Base-by-base conservation (phyloP, 495 filamentous ascomycete genomes). In the Aspergillus olivimuriae region DNA sequence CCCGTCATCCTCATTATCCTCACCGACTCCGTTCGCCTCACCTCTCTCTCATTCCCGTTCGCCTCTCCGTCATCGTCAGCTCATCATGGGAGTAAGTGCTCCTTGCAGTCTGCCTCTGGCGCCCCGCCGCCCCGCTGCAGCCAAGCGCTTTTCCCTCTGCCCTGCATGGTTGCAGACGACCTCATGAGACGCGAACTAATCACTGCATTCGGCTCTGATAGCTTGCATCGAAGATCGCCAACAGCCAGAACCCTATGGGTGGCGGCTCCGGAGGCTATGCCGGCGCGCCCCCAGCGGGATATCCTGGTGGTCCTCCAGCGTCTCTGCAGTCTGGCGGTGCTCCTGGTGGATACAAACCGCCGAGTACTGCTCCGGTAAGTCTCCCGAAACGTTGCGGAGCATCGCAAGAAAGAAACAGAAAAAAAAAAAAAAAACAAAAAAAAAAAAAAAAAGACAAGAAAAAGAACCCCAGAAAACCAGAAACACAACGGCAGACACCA, bases 211-310 rank as follows among this genome's bases (percentile, higher is more conserved):
- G 41, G 37, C 34, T 46, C 22, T 41, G 12, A n/a, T 46, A 73
- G 69, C 69, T 73, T 48, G 69, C 69, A 21, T 65, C 66, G 28
- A 73, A 73, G 52, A 60, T 73, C 47, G 64, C 67, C 33, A 60
- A 59, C 31, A 54, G 55, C 39, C 65, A 69, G 46, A 59, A 56
- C 19, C 52, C 42, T 31, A n/a, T n/a, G n/a, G n/a, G n/a, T n/a
- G 52, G 41, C 21, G 51, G 39, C 40, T 49, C 56, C 3, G 61
- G 62, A 30, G 55, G 56, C 9, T 68, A 70, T 37, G 57, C 53
- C 33, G 67, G 63, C 20, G 63, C 63, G 26, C 60, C 66, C 45
- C 65, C 68, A 8, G 30, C 64, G n/a, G 65, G 66, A 20, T 70
- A 70, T 33, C 62, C 67, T 16, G 69, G 69, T 24, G 69, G 69